These are phyloP conservation scores for Pseudogymnoascus sp. DNA, from an alignment of 2,329 filamentous ascomycete species.

Conservation along the genomic window DNA sequence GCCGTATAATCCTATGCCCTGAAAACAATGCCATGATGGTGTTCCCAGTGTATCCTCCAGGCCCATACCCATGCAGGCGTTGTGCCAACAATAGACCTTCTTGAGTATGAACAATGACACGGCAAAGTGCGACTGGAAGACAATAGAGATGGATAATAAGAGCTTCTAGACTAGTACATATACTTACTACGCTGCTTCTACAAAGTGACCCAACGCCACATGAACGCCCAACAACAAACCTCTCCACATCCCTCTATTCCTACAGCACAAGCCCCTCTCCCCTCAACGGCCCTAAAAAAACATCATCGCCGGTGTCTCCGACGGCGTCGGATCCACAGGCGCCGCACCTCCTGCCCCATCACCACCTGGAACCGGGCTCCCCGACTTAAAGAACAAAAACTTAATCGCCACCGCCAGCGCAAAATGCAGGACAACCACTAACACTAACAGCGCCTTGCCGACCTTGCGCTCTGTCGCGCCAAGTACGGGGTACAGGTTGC, in stretches of 20 bases:
- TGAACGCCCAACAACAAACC: background rate
- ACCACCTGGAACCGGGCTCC: constrained; percentile 41
- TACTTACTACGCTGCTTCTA: background rate
- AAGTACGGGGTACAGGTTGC: constrained; percentile 84
- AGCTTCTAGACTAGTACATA: background rate
- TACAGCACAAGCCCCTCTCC: background rate
- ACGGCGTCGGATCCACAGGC: background rate
- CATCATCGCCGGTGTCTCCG: background rate
- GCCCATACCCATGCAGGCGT: background rate
- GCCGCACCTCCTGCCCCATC: background rate
- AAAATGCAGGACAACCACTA: constrained; percentile 78
- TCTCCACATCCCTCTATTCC: background rate
- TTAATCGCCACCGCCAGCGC: constrained; percentile 92
- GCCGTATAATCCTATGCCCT: background rate
- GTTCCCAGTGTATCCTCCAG: background rate
- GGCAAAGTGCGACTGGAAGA: background rate
- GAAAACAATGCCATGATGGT: background rate
- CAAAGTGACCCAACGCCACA: background rate
- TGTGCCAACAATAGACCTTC: background rate
- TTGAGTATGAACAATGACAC: background rate
- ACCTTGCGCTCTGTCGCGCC: constrained; percentile 88
- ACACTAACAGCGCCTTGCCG: constrained; percentile 75
- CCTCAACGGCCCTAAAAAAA: background rate
- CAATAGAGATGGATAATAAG: background rate
- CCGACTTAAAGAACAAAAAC: constrained; percentile 87